Evolutionary conservation across 352 stramenopile species (phyloP), one percentile per base, ranked within the genome.

Genomic region (Halophytophthora polymorphica): DNA sequence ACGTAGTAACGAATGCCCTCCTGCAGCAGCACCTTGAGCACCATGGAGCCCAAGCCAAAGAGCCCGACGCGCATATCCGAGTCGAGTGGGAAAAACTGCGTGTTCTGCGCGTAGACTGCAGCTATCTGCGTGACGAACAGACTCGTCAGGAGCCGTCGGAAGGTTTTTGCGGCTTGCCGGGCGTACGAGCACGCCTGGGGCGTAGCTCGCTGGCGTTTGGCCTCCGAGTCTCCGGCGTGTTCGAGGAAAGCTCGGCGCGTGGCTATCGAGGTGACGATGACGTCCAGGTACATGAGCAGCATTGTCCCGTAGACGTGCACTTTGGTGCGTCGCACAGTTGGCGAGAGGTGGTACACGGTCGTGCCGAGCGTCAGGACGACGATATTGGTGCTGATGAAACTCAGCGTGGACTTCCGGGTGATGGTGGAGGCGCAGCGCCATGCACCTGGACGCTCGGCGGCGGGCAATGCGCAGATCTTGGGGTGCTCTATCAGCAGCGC

Each of bases 61-160:
- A 50, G 2, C 1, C 40, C 23, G 18, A 68, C 35, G 11, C 50
- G 14, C 55, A 50, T 58, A 18, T 57, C 36, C 2, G 45, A 45
- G 2, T 25, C 18, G 6, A 69, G 48, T 5, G 29, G 29, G 11
- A 66, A 15, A 8, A 28, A 21, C 37, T 45, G 56, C 12, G 65
- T 47, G 25, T 62, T 41, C 14, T 66, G 56, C 0, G 65, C 56
- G 44, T 65, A 69, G 13, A 39, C 61, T 5, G 25, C 25, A 31
- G 8, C 8, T 8, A 31, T 31, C 25, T 31, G 25, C 8, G 56
- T 62, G 15, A 50, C 56, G 2, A 65, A 60, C 7, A 57, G 18
- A 3, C 25, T 31, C 8, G 25, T 31, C 8, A 31, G 25, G 25
- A 31, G 25, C 25, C 25, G 25, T 8, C 8, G 25, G 25, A 31